Base-by-base conservation (phyloP, 148 eudicot genomes). In the Rhododendron henanense region DNA sequence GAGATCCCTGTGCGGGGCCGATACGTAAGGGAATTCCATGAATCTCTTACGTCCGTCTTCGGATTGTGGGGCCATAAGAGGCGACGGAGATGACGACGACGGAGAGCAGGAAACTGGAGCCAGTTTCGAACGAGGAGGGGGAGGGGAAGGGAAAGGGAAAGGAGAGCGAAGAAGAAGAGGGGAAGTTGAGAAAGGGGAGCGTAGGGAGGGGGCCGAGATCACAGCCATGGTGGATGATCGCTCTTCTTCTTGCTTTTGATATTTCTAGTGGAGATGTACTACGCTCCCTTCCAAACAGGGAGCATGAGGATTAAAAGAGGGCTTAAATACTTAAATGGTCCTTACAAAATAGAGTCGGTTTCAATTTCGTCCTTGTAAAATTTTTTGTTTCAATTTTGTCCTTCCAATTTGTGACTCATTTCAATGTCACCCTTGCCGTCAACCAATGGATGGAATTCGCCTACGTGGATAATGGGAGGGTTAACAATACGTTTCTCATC, bases 11-110 rank as follows among this genome's bases (percentile, higher is more conserved):
- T 90, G 90, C 0, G 95, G 95, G 47, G 89, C 84, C 4, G 96
- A 91, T 2, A 88, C 91, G 89, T 89, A 91, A 0, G 99, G 99
- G 83, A 94, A 97, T 35, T 97, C 98, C 88, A 85, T 86, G 86
- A 94, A 92, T 85, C 75, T 85, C 88, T 84, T 87, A 6, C 25
- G 31, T 3, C 47, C 79, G 77, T 50, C 88, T 45, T 48, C 81
- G 25, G 23, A 7, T 18, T 78, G 83, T 10, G 81, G 80, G 16
- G 78, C 75, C 92, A 89, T 89, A 4, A 57, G 35, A 9, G 85
- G 48, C 78, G 85, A 59, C 84, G 65, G 51, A 44, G 69, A 86
- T 35, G 48, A 44, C 13, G 45, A 71, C 39, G 35, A 51, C 6
- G 80, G 47, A 2, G 67, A 73, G 11, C 67, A 85, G 73, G 5